Conservation (phyloP, 2,329 filamentous ascomycete genomes). For the Juglanconis juglandina region DNA sequence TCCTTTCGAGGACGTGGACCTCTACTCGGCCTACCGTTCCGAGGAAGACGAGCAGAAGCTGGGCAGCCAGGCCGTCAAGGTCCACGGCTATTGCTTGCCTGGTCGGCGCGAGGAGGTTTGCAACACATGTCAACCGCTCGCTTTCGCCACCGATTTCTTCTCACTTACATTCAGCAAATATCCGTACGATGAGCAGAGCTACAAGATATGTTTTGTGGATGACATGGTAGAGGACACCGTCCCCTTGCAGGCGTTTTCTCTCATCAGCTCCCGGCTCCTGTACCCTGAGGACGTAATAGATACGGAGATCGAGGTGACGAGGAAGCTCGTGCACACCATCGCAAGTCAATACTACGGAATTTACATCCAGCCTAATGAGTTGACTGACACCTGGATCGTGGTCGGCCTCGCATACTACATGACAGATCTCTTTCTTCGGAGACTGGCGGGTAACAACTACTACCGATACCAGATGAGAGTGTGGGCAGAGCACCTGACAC, state of each 20-base stretch:
- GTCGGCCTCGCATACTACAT: constrained; percentile 92
- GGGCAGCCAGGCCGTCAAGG: constrained; percentile 79
- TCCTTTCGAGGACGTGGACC: constrained; percentile 88
- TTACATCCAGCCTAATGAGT: constrained; percentile 80
- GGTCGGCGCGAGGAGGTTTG: constrained; percentile 76
- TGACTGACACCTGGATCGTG: constrained; percentile 82
- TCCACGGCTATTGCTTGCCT: constrained; percentile 89
- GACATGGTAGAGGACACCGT: constrained; percentile 75
- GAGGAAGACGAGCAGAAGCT: constrained; percentile 90
- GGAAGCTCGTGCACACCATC: constrained; percentile 76
- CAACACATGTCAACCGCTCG: constrained; percentile 82
- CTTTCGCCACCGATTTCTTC: constrained; percentile 86
- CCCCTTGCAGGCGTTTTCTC: constrained; percentile 76
- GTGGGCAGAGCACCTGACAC: constrained; percentile 76
- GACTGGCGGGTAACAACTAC: constrained; percentile 89
- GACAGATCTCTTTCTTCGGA: constrained; percentile 87
- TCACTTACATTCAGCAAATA: constrained; percentile 83
- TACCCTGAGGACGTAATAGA: constrained; percentile 85
- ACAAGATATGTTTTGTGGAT: constrained; percentile 92
- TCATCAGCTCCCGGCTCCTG: constrained; percentile 82
- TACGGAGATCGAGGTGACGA: constrained; percentile 75
- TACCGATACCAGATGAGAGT: constrained; percentile 87
- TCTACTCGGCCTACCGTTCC: constrained; percentile 79
- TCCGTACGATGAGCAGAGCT: constrained; percentile 71
- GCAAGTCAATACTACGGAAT: constrained; percentile 94